Evolutionary conservation across 2,329 filamentous ascomycete species (phyloP).

Genomic region (Penicillium polonicum): DNA sequence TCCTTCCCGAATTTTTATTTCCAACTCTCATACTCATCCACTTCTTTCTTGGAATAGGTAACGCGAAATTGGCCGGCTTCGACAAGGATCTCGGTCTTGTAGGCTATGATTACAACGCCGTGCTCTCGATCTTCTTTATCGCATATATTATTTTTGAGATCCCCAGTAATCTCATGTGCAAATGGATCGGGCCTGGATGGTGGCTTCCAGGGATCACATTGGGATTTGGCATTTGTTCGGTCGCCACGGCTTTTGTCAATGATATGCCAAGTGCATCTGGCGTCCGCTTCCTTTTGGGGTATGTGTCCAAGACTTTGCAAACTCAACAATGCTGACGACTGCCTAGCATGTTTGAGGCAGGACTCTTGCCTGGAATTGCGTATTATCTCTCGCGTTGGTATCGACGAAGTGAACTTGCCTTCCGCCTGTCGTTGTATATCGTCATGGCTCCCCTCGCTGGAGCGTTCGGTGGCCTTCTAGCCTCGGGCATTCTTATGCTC

Average conservation of each 20-base stretch:
- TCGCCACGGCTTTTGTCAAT: conserved; percentile 65
- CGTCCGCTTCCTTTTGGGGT: conserved; percentile 65
- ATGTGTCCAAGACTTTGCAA: neutral
- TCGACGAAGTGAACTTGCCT: conserved; percentile 64
- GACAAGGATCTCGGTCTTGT: conserved; percentile 60
- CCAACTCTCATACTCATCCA: neutral
- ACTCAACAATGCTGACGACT: neutral
- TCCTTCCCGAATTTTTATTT: neutral
- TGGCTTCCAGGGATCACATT: conserved; percentile 64
- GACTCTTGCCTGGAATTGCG: conserved; percentile 70
- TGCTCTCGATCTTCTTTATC: conserved; percentile 69
- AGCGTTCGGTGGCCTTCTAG: conserved; percentile 68
- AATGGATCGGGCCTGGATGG: conserved; percentile 70
- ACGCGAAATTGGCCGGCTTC: conserved; percentile 65
- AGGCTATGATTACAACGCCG: conserved; percentile 66
- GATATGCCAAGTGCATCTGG: conserved; percentile 54
- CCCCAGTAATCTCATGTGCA: conserved; percentile 62
- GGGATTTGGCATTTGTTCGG: conserved; percentile 62
- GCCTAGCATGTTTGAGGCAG: conserved; percentile 62
- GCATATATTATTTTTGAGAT: conserved; percentile 73
- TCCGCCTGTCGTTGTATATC: conserved; percentile 67
- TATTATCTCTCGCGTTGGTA: conserved; percentile 75
- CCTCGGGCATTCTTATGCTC: conserved; percentile 62
- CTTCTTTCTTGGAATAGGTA: conserved; percentile 48
- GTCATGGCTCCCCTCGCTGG: conserved; percentile 69